These are phyloP conservation scores for Globisporangium iwayamae DNA, from an alignment of 352 stramenopile species.

Conservation along the genomic window DNA sequence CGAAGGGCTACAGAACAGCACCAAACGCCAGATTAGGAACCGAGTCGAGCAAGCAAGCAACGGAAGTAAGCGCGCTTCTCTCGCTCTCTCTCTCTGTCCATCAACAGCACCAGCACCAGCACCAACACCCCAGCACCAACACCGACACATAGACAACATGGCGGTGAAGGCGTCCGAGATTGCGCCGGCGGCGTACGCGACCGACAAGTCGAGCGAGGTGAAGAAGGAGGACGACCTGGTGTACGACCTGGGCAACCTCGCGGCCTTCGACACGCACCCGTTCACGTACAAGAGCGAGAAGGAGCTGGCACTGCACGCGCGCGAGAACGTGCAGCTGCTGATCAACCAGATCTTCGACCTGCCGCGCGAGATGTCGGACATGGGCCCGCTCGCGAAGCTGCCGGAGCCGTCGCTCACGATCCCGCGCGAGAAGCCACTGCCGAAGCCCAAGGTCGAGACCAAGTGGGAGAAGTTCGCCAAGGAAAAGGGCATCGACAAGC, in stretches of 20 bases:
- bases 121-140: constrained; percentile 7
- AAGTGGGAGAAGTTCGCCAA: constrained; percentile 99
- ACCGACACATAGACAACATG: constrained; percentile 25
- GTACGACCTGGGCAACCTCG: constrained; percentile 90
- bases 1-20: neutral
- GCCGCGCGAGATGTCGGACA: constrained; percentile 90
- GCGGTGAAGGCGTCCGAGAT: constrained; percentile 83
- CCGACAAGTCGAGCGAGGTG: constrained; percentile 56
- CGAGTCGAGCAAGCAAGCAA: constrained; percentile 2
- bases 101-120: constrained; percentile 5
- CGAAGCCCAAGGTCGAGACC: constrained; percentile 94
- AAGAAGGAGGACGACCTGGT: constrained; percentile 80
- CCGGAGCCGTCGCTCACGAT: constrained; percentile 63
- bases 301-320: constrained; percentile 85
- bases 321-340: constrained; percentile 92
- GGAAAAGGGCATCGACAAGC: constrained; percentile 96
- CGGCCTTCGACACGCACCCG: constrained; percentile 87
- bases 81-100: constrained; percentile 3
- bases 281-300: constrained; percentile 85
- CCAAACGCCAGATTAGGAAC: neutral
- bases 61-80: neutral
- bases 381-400: constrained; percentile 87
- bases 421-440: constrained; percentile 87
- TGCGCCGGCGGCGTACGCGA: constrained; percentile 67
- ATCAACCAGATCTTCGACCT: constrained; percentile 91